Percentiles rank a stretch among this genome's conserved stretches.
Evolutionary conservation across 192 early-diverging fungal species (phyloP).

Genomic region (Linnemannia schmuckeri): DNA sequence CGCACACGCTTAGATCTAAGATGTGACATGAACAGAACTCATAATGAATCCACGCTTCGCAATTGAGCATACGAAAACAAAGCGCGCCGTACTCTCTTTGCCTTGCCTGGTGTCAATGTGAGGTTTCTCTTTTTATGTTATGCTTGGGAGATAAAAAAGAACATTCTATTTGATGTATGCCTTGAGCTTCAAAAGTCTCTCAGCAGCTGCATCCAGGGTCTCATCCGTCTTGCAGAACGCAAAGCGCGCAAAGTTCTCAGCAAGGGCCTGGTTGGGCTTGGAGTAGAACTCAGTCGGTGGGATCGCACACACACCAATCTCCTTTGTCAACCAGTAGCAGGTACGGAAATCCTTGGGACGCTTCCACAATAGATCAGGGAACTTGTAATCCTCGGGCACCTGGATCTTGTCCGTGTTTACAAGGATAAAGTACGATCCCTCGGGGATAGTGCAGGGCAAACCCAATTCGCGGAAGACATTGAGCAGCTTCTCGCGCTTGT

Average conservation of each 20-base stretch:
- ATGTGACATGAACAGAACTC: neutral
- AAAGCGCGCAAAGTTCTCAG: constrained; percentile 85
- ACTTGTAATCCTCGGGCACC: constrained; percentile 72
- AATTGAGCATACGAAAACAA: neutral
- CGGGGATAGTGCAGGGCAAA: constrained; percentile 85
- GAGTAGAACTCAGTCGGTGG: constrained; percentile 94
- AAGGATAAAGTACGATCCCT: constrained; percentile 95
- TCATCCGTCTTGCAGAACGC: constrained; percentile 95
- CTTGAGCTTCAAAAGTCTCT: constrained; percentile 73
- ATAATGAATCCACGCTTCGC: neutral
- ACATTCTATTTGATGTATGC: constrained; percentile 58
- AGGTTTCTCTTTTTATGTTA: neutral
- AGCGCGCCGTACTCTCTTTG: neutral
- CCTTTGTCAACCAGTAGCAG: constrained; percentile 87
- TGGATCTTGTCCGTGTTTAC: constrained; percentile 81
- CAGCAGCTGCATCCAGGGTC: constrained; percentile 80
- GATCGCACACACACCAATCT: constrained; percentile 92
- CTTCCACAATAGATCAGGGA: constrained; percentile 65
- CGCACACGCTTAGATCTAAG: neutral
- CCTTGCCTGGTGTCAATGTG: neutral
- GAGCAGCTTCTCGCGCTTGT: constrained; percentile 81
- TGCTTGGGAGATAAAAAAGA: neutral
- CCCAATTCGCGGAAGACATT: constrained; percentile 73
- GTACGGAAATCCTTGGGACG: constrained; percentile 84
- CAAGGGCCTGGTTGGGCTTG: constrained; percentile 71